Evolutionary conservation across 331 rosid species (phyloP), one percentile per base, ranked within the genome.

Genomic region (Cydonia oblonga): DNA sequence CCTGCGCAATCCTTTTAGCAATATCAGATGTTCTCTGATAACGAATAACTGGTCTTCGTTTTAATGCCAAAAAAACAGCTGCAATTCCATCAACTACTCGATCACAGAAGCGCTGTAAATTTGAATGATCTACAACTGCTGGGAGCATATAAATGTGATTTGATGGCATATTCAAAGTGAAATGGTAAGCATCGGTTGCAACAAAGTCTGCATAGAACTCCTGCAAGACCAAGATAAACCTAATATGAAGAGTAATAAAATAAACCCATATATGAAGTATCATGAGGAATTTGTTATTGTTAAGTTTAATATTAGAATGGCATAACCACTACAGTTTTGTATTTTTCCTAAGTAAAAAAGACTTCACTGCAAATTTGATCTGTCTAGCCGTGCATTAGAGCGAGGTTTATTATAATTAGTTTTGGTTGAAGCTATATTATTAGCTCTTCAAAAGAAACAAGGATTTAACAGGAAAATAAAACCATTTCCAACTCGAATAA

Each of bases 1-100:
- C 96, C 15, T 89, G 97, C 64, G 96, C 98, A 85, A 95, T 83
- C 82, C 96, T 83, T 83, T 91, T 91, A 5, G 97, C 96, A 73
- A 85, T 74, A 74, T 91, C 98, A 42, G 98, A 91, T 32, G 97
- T 87, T 82, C 91, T 88, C 80, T 95, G 98, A 76, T 91, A 95
- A 72, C 98, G 90, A 84, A 95, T 87, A 12, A 88, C 74, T 0
- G 98, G 98, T 79, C 97, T 84, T 76, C 96, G 86, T 86, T 95
- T 95, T 69, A 95, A 72, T 9, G 96, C 87, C 86, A 91, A 79
- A 80, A 91, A 95, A 63, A 91, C 61, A 77, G 98, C 91, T 61
- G 93, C 87, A 72, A 95, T 83, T 68, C 98, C 91, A 75, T 95
- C 98, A 76, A 95, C 98, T 61, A 81, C 88, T 73, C 77, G 87